Percentiles rank a stretch among this genome's conserved stretches.
These are phyloP conservation scores for Staphylotrichum tortipilum DNA, from an alignment of 495 filamentous ascomycete species.

Conservation along the genomic window DNA sequence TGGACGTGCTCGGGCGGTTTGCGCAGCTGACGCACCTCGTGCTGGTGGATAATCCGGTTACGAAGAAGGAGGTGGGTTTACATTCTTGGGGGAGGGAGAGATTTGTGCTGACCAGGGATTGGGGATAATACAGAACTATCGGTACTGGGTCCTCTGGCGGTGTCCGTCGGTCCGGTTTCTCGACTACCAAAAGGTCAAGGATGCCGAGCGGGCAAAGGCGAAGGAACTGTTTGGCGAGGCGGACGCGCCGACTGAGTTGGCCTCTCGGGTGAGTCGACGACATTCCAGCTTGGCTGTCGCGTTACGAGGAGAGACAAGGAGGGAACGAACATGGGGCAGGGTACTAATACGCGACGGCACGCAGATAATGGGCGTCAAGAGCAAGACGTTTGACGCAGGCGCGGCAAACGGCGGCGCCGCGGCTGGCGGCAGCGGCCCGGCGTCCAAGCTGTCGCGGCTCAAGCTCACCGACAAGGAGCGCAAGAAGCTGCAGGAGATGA, in stretches of 20 bases:
- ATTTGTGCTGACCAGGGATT: background rate
- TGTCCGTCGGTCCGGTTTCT: conserved; percentile 80
- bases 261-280: conserved; percentile 39
- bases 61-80: conserved; percentile 74
- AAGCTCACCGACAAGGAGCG: conserved; percentile 59
- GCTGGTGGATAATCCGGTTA: conserved; percentile 79
- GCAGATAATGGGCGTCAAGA: conserved; percentile 82
- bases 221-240: conserved; percentile 72
- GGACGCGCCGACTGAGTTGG: conserved; percentile 68
- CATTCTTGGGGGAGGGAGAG: background rate
- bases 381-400: conserved; percentile 62
- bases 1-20: conserved; percentile 73
- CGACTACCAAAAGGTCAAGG: conserved; percentile 86
- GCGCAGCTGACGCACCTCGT: conserved; percentile 65
- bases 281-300: too few relatives aligned
- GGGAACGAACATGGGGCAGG: too few relatives aligned
- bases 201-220: conserved; percentile 67
- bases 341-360: too few relatives aligned
- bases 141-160: conserved; percentile 83
- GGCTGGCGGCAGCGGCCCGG: too few relatives aligned
- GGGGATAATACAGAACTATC: conserved; percentile 63
- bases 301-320: too few relatives aligned
- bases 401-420: conserved; percentile 34
- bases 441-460: conserved; percentile 57
- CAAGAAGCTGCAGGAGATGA: conserved; percentile 52